Evolutionary conservation across 2,329 filamentous ascomycete genomes (phyloP).

Genomic region (Hypoxylon sp.): DNA sequence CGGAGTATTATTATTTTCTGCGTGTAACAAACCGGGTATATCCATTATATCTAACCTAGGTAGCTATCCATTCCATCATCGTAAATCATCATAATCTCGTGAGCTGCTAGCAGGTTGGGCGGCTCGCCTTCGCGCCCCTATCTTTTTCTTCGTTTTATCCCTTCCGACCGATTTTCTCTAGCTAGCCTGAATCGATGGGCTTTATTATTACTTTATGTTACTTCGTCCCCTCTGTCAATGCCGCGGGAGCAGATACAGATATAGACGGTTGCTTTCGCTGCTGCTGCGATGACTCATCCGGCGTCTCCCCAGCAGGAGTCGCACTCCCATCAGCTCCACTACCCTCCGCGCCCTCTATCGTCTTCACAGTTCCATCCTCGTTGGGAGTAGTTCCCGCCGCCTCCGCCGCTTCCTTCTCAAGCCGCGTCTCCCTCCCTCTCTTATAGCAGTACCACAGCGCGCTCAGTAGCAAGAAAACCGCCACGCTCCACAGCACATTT

Average conservation of each 20-base stretch:
- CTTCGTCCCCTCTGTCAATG: background rate
- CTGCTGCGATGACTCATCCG: conserved; percentile 2
- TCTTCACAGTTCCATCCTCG: conserved; percentile 3
- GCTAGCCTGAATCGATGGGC: background rate
- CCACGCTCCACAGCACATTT: conserved; percentile 91
- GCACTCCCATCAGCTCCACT: background rate
- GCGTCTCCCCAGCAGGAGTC: conserved; percentile 10
- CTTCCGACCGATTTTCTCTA: background rate
- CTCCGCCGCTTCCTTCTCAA: conserved; percentile 71
- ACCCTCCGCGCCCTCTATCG: background rate
- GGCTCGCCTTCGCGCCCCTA: background rate
- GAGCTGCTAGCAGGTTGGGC: background rate
- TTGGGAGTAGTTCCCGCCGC: conserved; percentile 14
- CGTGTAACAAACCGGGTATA: conserved; percentile 20
- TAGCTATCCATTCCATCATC: conserved; percentile 2
- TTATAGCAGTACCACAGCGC: conserved; percentile 99
- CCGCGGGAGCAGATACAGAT: conserved; percentile 13
- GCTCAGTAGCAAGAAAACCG: conserved; percentile 89
- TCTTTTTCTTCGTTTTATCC: background rate
- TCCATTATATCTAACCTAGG: conserved; percentile 5
- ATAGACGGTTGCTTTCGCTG: conserved; percentile 10
- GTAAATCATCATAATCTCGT: conserved; percentile 12
- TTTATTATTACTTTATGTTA: background rate
- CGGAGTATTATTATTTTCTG: background rate
- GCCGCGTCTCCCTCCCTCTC: conserved; percentile 86